Conservation (phyloP, 73 alveolate genomes). For the Tetrahymena thermophila region DNA sequence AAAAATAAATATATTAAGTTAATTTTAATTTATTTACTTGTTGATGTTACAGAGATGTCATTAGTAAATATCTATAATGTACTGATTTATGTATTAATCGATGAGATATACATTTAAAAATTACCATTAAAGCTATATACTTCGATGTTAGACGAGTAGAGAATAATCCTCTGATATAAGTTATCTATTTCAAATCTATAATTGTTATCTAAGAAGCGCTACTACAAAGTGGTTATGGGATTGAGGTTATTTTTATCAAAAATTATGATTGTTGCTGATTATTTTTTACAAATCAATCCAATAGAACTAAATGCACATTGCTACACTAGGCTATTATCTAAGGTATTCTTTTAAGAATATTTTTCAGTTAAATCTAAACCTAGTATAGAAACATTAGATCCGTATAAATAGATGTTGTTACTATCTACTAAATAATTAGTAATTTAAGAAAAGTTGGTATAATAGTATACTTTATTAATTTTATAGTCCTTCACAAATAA, state of each 20-base stretch:
- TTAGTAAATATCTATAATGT: background rate
- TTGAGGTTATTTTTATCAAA: background rate
- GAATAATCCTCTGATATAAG: background rate
- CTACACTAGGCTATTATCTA: background rate
- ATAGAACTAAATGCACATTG: background rate
- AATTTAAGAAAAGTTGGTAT: background rate
- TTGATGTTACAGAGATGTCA: background rate
- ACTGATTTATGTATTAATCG: background rate
- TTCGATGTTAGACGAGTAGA: background rate
- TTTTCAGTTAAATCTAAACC: background rate
- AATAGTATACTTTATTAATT: background rate
- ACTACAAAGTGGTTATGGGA: background rate
- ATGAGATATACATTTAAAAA: background rate
- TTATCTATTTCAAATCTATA: background rate
- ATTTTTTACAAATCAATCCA: background rate
- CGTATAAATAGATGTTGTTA: background rate
- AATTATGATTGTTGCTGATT: background rate
- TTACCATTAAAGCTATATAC: background rate
- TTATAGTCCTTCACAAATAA: background rate
- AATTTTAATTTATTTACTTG: background rate
- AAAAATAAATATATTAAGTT: background rate
- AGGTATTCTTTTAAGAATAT: background rate
- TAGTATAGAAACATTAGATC: background rate
- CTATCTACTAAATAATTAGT: background rate
- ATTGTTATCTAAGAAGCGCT: background rate